Evolutionary conservation across 495 filamentous ascomycete species (phyloP), one percentile per base, ranked within the genome.

Genomic region (Aspergillus campestris): DNA sequence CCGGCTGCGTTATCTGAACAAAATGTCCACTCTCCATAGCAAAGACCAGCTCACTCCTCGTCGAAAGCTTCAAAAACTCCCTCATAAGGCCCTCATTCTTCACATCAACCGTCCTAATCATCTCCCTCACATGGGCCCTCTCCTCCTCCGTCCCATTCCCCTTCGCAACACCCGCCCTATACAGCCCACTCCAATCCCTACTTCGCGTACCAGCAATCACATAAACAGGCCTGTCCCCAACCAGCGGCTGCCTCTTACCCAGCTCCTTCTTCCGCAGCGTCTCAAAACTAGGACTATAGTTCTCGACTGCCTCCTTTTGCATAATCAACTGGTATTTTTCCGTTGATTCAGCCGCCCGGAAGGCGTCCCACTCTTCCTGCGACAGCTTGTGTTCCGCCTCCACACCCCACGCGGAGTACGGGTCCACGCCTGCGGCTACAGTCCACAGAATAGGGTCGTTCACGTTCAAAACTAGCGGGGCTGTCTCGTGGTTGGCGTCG

Each of bases 1-100:
- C 59, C 44, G 65, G 79, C 44, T 62, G 50, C 11, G 53, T 59
- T 38, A 64, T 41, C 40, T 64, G 60, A 18, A 61, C 56, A 52
- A 57, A 60, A 50, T 66, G 62, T n/a, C 62, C 62, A 56, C 60
- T 61, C 39, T 61, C 48, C 14, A 24, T 38, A 8, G 59, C 57
- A 47, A 62, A 56, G 10, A 56, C 57, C 33, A 64, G 43, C 50
- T 60, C 47, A 29, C 54, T 44, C 48, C 51, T 62, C n/a, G 59
- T 62, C 30, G 59, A 62, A 33, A 62, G 54, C 40, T 54, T 57
- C 53, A 62, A 46, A 30, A 43, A 49, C 45, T 60, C 54, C 38
- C 48, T 60, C 52, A 58, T 58, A 15, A 62, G 52, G 45, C 49
- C 49, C 46, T 51, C 51, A 56, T 42, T 54, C 55, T 59, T 65